phyloP scores from a whole-genome alignment of 2,329 filamentous ascomycete genomes.

The Neonectria sp. region DNA sequence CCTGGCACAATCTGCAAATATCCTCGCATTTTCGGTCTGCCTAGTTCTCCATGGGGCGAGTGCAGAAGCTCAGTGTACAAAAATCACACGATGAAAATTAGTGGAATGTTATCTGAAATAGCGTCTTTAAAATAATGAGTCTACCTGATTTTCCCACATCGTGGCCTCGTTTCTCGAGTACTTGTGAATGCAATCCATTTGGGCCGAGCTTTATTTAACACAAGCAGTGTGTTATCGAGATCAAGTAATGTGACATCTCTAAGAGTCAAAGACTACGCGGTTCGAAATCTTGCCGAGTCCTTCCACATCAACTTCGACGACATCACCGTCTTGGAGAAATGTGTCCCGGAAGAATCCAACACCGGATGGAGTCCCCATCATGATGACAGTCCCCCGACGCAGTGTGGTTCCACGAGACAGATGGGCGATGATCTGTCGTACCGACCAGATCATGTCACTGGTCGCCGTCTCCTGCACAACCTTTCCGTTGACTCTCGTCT shows the following conservation, averaged over 20 bases:
- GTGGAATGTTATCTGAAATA: too few species aligned
- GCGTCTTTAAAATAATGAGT: too few species aligned
- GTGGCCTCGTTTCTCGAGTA: too few species aligned
- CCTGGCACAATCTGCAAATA: too few species aligned
- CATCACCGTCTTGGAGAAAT: slow-evolving; percentile 10
- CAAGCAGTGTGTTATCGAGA: neutral
- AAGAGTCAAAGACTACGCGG: slow-evolving; percentile 15
- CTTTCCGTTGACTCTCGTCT: slow-evolving; percentile 15
- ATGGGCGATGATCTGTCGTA: slow-evolving; percentile 14
- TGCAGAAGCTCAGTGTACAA: too few species aligned
- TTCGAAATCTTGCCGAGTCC: slow-evolving; percentile 18
- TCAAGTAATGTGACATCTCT: neutral
- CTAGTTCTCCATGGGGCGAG: too few species aligned
- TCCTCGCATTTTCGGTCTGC: too few species aligned
- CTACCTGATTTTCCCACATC: too few species aligned
- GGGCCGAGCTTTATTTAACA: too few species aligned
- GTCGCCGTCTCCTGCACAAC: slow-evolving; percentile 10
- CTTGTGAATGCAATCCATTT: too few species aligned
- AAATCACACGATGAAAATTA: too few species aligned
- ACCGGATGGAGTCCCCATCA: slow-evolving; percentile 16
- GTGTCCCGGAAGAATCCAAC: slow-evolving; percentile 9
- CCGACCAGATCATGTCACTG: slow-evolving; percentile 20
- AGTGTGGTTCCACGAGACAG: slow-evolving; percentile 14
- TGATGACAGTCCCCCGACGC: slow-evolving; percentile 18
- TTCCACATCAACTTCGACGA: slow-evolving; percentile 16